Evolutionary conservation across 1,284 basidiomycete species (phyloP).

Genomic region (Ustilago trichophora): DNA sequence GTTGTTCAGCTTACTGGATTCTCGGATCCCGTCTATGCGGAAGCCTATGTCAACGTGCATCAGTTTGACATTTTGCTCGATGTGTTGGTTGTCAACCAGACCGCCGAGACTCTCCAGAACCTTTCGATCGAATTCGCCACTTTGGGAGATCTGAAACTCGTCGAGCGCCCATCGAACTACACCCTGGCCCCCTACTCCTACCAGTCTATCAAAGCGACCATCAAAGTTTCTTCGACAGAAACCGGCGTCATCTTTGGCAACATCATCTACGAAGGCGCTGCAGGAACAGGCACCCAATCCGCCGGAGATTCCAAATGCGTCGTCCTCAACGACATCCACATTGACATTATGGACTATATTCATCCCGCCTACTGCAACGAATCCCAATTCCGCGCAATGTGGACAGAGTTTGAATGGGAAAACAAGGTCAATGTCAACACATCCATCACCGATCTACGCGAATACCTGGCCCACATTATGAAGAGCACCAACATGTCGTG

Average conservation of each 20-base stretch:
- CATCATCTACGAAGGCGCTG: conserved; percentile 83
- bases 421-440: conserved; percentile 93
- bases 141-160: conserved; percentile 94
- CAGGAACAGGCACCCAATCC: conserved; percentile 51
- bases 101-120: conserved; percentile 91
- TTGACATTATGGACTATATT: conserved; percentile 99
- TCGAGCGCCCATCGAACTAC: conserved; percentile 90
- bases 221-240: conserved; percentile 87
- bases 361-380: conserved; percentile 96
- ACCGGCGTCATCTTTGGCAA: conserved; percentile 98
- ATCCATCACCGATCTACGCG: conserved; percentile 79
- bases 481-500: conserved; percentile 95
- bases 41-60: conserved; percentile 97
- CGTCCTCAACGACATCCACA: conserved; percentile 95
- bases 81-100: conserved; percentile 96
- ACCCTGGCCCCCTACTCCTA: conserved; percentile 95
- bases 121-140: conserved; percentile 97
- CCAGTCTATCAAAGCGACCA: conserved; percentile 98
- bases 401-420: conserved; percentile 99
- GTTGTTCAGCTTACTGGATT: conserved; percentile 98
- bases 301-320: conserved; percentile 74
- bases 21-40: conserved; percentile 97
- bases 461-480: conserved; percentile 82
- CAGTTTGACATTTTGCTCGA: conserved; percentile 95
- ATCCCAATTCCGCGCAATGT: conserved; percentile 84